phyloP scores from a whole-genome alignment of 1,139 yeast genomes.

The Nakaseomyces glabratus region DNA sequence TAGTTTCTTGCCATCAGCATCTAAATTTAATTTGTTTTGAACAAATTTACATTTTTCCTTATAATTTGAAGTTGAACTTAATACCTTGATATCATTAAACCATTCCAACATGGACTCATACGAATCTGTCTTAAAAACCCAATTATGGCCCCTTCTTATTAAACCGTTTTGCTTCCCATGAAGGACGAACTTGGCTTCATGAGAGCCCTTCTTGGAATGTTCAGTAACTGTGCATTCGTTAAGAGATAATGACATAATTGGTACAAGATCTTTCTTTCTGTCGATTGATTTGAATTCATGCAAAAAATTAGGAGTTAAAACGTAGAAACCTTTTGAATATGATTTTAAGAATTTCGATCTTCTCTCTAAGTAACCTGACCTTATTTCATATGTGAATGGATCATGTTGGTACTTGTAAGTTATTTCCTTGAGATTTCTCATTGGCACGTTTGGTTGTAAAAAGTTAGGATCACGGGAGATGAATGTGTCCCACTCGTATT shows the following conservation, averaged over 20 bases:
- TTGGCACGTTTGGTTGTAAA: conserved; percentile 62
- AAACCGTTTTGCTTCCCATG: conserved; percentile 63
- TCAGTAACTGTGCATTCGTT: conserved; percentile 76
- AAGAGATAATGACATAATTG: conserved; percentile 75
- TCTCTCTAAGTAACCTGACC: conserved; percentile 77
- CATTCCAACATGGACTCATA: conserved; percentile 71
- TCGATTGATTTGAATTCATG: conserved; percentile 86
- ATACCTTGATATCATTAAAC: conserved; percentile 65
- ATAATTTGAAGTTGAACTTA: conserved; percentile 33
- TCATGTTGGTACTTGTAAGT: conserved; percentile 60
- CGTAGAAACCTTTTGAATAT: conserved; percentile 83
- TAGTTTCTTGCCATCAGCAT: conserved; percentile 12
- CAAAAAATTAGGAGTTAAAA: conserved; percentile 73
- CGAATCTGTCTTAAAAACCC: conserved; percentile 82
- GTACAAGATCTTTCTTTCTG: conserved; percentile 69
- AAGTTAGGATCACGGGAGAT: conserved; percentile 59
- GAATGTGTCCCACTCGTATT: conserved; percentile 85
- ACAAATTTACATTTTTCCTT: conserved; percentile 22
- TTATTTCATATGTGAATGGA: conserved; percentile 57
- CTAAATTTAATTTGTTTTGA: conserved; percentile 16
- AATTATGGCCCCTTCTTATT: conserved; percentile 70
- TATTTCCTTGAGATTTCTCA: conserved; percentile 56
- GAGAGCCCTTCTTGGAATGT: conserved; percentile 64
- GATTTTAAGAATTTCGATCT: conserved; percentile 83
- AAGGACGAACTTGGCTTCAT: conserved; percentile 73